Conservation (phyloP, 106 monocot genomes). For the Acanthochlamys bracteata region DNA sequence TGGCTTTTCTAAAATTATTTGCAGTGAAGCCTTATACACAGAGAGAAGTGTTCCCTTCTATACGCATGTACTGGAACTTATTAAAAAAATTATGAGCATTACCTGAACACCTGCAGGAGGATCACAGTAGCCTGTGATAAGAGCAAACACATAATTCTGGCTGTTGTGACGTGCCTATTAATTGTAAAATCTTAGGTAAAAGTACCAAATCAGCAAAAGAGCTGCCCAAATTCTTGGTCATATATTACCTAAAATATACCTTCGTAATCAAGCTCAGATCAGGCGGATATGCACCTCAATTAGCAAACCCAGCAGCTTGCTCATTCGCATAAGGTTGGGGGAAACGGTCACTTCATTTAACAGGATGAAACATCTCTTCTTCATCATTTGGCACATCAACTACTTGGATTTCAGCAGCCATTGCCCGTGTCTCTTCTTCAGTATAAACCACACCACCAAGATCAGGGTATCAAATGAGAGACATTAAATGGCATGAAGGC, state of each 20-base stretch:
- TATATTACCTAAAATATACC: slow-evolving; percentile 16
- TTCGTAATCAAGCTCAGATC: slow-evolving; percentile 73
- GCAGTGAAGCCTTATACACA: too few relatives aligned
- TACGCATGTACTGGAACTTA: neutral
- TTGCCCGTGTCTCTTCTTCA: slow-evolving; percentile 75
- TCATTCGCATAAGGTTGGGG: slow-evolving; percentile 70
- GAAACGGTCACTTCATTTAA: slow-evolving; percentile 69
- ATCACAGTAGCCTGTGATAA: slow-evolving; percentile 90
- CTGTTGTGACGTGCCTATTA: slow-evolving; percentile 84
- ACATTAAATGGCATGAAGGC: slow-evolving; percentile 70
- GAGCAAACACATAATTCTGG: slow-evolving; percentile 85
- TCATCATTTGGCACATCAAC: slow-evolving; percentile 81
- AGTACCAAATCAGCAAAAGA: neutral
- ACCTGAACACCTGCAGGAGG: slow-evolving; percentile 88
- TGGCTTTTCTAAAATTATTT: too few relatives aligned
- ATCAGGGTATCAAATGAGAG: slow-evolving; percentile 69
- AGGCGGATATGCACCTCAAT: slow-evolving; percentile 77
- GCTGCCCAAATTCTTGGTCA: neutral
- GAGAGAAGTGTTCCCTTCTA: too few relatives aligned
- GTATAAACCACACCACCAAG: slow-evolving; percentile 88
- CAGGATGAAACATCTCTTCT: slow-evolving; percentile 75
- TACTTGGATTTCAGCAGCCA: slow-evolving; percentile 91
- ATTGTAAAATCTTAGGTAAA: neutral
- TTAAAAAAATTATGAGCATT: slow-evolving; percentile 11
- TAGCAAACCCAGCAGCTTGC: slow-evolving; percentile 73